Evolutionary conservation across 768 basidiomycete genomes (phyloP), one percentile per base, ranked within the genome.

Genomic region (Pulveroboletus sp.): DNA sequence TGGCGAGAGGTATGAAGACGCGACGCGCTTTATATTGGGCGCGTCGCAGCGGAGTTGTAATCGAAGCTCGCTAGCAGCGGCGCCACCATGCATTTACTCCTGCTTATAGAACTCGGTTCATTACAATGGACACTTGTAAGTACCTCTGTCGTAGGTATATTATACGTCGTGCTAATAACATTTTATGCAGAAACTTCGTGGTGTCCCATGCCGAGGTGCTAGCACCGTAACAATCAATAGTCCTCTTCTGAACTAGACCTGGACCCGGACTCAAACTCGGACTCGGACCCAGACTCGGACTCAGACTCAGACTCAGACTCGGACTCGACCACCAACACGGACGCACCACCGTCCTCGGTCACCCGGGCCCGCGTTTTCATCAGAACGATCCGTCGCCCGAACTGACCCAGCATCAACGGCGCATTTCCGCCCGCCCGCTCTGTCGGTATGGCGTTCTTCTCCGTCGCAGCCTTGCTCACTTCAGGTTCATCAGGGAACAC

Each of bases 311-410:
- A 35, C 24, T 45, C 47, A 10, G 41, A 45, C 20, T 51, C 36
- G 11, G 50, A 53, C 14, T 55, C 56, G 49, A 62, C 49, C 16
- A 60, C 69, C 44, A 82, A 69, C 19, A 81, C 57, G 1, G 82
- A 84, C 0, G 76, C 76, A 4, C 83, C 83, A 22, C 82, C 81
- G 59, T 84, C 83, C 19, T 61, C 58, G 1, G 82, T 85, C 27
- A 85, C 70, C 20, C 83, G 69, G 36, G 70, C 73, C 20, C 83
- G 68, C 0, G 81, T 82, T 61, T 81, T 82, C 56, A 82, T 70
- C 19, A 82, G 49, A 11, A 84, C 47, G 46, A 79, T 80, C 0
- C 76, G 68, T n/a, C 82, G 76, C 5, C 82, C 81, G 50, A 82
- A 74, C 5, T 72, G 74, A 26, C 61, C 62, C 5, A 78, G 63